These are phyloP conservation scores for Stramenopiles sp. DNA, from an alignment of 352 stramenopile species.

Conservation along the genomic window DNA sequence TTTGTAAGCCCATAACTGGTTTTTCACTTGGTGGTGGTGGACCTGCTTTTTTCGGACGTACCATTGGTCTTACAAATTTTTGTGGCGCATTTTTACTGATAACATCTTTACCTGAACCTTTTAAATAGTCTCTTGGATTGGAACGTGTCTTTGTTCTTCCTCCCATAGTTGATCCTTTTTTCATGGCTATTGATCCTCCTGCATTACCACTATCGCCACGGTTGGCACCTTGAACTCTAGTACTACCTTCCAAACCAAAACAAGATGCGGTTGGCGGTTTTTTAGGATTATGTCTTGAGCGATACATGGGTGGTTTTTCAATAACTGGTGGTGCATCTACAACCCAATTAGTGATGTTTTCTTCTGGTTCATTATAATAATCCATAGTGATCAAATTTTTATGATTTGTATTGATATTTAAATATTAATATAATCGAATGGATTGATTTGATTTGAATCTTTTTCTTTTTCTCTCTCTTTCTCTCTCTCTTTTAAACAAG, in stretches of 20 bases:
- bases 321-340: conserved; percentile 35
- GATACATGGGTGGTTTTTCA: conserved; percentile 55
- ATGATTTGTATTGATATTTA: too few relatives aligned
- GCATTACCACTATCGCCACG: conserved; percentile 22
- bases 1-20: conserved; percentile 68
- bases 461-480: background rate
- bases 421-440: conserved; percentile 1
- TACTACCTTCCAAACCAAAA: conserved; percentile 50
- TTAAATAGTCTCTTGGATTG: conserved; percentile 45
- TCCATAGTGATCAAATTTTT: too few relatives aligned
- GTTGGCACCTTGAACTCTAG: conserved; percentile 39
- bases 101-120: conserved; percentile 21
- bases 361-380: background rate
- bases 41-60: conserved; percentile 32
- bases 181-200: conserved; percentile 17
- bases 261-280: conserved; percentile 53
- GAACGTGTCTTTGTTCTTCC: conserved; percentile 30
- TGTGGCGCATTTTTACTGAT: background rate
- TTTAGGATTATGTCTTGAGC: conserved; percentile 58
- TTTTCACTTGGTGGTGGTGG: conserved; percentile 60
- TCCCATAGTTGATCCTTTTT: conserved; percentile 30
- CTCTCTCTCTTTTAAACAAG: background rate
- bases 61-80: conserved; percentile 19
- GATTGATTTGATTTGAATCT: too few relatives aligned
- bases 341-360: conserved; percentile 68